Evolutionary conservation across 1,284 basidiomycete species (phyloP), one percentile per base, ranked within the genome.

Genomic region (Malassezia pachydermatis): DNA sequence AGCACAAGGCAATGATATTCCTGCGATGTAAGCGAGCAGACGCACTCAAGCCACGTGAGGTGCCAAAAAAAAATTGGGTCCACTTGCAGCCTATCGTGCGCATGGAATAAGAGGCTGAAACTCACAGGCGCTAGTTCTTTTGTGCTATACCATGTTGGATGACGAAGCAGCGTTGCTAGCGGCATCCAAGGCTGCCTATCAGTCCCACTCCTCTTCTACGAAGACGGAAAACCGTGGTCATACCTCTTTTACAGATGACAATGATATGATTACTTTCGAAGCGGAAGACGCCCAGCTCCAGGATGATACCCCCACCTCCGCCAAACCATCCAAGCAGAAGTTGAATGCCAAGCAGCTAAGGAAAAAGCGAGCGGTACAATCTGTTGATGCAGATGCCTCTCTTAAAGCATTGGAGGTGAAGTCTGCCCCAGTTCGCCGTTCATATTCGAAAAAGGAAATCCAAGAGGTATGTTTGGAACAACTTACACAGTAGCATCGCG

Each of bases 161-260:
- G 44, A 52, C 17, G 50, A 52, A 16, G 42, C 25, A 2, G 25
- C 20, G 33, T 40, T 52, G 9, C n/a, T 52, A 6, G 39, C 19
- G 14, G 50, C 50, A 5, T 52, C 50, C n/a, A 33, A 45, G 2
- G 19, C 23, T 11, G 50, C 45, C 3, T 51, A 51, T 24, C 35
- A 45, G 35, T 16, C 30, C 5, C n/a, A n/a, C 2, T 19, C 30
- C 3, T 19, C 17, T 13, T 19, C 14, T 3, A n/a, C 19, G 1
- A 28, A 35, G 17, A n/a, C 20, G 13, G 41, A 23, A 19, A 19
- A 30, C 4, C 10, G 2, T 4, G 14, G 13, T 29, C 5, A 36
- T 16, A 28, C 20, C 28, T 16, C 20, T 13, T 50, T 50, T 36
- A 29, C 27, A 10, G 44, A 51, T 46, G 49, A 44, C 28, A 30